Evolutionary conservation across 305 asterid species (phyloP).

Genomic region (Fraxinus angustifolia): DNA sequence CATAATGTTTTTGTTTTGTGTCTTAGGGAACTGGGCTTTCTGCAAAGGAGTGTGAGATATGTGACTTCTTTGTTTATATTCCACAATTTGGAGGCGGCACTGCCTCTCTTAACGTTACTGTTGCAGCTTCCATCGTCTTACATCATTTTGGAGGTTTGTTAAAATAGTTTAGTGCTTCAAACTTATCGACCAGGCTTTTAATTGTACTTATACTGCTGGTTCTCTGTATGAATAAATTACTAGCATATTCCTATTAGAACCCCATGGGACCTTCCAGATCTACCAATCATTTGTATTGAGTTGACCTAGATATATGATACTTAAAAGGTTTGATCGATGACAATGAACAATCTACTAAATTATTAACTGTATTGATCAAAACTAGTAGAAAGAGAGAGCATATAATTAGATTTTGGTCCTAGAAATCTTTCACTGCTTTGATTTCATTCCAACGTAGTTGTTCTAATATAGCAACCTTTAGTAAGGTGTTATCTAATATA

Average conservation of each 20-base stretch:
- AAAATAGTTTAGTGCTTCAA: neutral
- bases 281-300: neutral
- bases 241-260: neutral
- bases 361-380: neutral
- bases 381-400: neutral
- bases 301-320: neutral
- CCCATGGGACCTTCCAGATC: neutral
- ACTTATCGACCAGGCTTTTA: neutral
- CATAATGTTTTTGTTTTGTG: neutral
- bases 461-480: neutral
- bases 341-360: neutral
- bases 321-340: neutral
- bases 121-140: slow-evolving; percentile 85
- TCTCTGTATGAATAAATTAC: neutral
- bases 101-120: slow-evolving; percentile 88
- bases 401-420: neutral
- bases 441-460: neutral
- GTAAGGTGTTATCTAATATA: neutral
- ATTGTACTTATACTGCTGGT: neutral
- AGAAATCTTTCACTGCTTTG: neutral
- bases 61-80: slow-evolving; percentile 85
- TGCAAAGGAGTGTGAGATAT: slow-evolving; percentile 77
- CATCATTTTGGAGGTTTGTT: slow-evolving; percentile 85
- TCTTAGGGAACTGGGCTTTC: slow-evolving; percentile 85
- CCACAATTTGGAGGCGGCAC: slow-evolving; percentile 95